Evolutionary conservation across 495 filamentous ascomycete species (phyloP).

Genomic region (Hypoxylon fuscum): DNA sequence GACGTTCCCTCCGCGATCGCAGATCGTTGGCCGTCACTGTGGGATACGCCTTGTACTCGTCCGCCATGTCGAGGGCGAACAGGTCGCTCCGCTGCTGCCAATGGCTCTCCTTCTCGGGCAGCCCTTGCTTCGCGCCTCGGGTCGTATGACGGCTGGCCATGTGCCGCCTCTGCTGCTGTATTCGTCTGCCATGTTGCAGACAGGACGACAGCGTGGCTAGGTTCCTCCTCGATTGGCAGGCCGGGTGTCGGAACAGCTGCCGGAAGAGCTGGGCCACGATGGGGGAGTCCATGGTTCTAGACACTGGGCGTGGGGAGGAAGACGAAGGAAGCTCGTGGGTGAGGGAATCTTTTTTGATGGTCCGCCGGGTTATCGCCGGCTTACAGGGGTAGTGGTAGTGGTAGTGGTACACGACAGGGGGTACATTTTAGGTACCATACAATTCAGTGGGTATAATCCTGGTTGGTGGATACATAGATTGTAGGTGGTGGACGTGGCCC

Average conservation of each 20-base stretch:
- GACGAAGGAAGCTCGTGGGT: not conserved
- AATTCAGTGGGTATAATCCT: not conserved
- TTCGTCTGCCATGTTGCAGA: conserved; percentile 48
- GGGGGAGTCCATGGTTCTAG: conserved; percentile 80
- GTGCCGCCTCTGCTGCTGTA: conserved; percentile 43
- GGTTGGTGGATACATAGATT: too few species aligned
- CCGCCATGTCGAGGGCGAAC: conserved; percentile 75
- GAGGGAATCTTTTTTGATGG: conserved; percentile 23
- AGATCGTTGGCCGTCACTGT: conserved; percentile 84
- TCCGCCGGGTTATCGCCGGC: conserved; percentile 30
- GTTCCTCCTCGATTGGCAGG: conserved; percentile 69
- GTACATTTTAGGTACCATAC: not conserved
- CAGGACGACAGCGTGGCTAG: conserved; percentile 51
- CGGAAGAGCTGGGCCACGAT: conserved; percentile 80
- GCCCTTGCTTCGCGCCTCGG: conserved; percentile 27
- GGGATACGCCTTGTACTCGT: conserved; percentile 82
- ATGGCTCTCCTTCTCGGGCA: conserved; percentile 55
- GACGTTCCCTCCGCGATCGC: conserved; percentile 74
- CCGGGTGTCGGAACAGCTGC: conserved; percentile 78
- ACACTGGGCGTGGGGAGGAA: conserved; percentile 5
- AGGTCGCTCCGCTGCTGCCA: conserved; percentile 85
- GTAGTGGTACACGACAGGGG: too few species aligned
- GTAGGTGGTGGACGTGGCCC: conserved; percentile 36
- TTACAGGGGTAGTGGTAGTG: conserved; percentile 13
- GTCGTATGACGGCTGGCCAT: conserved; percentile 30